Base-by-base conservation (phyloP, 495 filamentous ascomycete genomes). In the Zalerion maritima region DNA sequence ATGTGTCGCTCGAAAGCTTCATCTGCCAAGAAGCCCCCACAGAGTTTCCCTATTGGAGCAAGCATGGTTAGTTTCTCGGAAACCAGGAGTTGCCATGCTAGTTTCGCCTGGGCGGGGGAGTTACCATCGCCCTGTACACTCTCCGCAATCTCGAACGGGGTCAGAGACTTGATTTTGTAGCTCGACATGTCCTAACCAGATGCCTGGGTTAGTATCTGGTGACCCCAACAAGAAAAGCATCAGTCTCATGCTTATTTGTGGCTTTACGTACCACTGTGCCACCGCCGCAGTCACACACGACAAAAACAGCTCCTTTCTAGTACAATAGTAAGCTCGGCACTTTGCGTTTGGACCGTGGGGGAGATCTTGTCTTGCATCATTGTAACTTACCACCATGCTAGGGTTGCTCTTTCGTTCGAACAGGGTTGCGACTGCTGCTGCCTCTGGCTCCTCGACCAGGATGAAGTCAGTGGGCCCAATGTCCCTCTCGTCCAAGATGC, bases 261-360 rank as follows among this genome's bases (percentile, higher is more conserved):
- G n/a, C n/a, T n/a, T n/a, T n/a, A 40, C 41, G 14, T 28, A 50
- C 43, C 11, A 47, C 39, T 0, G 47, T 47, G n/a, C 41, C 46
- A 2, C 43, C 46, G 3, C 46, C 46, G 4, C 34, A 36, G 28
- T 50, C 43, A 13, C 46, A 50, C 8, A 50, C 37, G 7, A 50
- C 23, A 14, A 44, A 42, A n/a, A 36, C 37, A 3, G 44, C 32
- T 0, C n/a, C n/a, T n/a, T n/a, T n/a, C n/a, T n/a, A n/a, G n/a
- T n/a, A n/a, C n/a, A n/a, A n/a, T n/a, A n/a, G n/a, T n/a, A n/a
- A n/a, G n/a, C n/a, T n/a, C n/a, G n/a, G n/a, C n/a, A n/a, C n/a
- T n/a, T n/a, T n/a, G n/a, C n/a, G n/a, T n/a, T n/a, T n/a, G n/a
- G n/a, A n/a, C n/a, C n/a, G n/a, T n/a, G n/a, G n/a, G n/a, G n/a